phyloP scores from a whole-genome alignment of 176 grass and related monocot genomes.

The Pharus latifolius region DNA sequence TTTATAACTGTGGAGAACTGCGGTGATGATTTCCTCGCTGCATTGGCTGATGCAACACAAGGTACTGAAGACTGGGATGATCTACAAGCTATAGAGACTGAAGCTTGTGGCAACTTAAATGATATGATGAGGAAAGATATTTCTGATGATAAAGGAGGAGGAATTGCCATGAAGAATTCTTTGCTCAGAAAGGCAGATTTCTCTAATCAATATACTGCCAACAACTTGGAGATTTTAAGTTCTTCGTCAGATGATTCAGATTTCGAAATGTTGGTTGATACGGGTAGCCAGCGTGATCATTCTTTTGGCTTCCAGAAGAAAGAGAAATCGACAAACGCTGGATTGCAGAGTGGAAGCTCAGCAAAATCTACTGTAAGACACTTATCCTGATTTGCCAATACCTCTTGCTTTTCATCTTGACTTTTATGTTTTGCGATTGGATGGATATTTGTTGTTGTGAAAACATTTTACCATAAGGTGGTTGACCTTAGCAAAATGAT shows the following conservation, averaged over 20 bases:
- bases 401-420: neutral
- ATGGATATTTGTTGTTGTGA: neutral
- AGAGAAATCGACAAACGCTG: neutral
- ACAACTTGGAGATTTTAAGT: neutral
- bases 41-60: conserved; percentile 55
- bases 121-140: conserved; percentile 43
- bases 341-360: conserved; percentile 9
- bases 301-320: conserved; percentile 12
- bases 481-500: neutral
- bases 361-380: conserved; percentile 33
- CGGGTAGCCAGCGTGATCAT: neutral
- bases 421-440: neutral
- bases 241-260: conserved; percentile 34
- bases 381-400: neutral
- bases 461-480: neutral
- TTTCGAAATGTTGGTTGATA: conserved; percentile 34
- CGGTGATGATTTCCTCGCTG: conserved; percentile 56
- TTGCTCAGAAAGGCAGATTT: neutral
- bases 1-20: conserved; percentile 74
- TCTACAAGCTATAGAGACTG: conserved; percentile 61
- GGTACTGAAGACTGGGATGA: conserved; percentile 74
- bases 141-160: conserved; percentile 12
- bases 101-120: conserved; percentile 73
- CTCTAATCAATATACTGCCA: neutral
- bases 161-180: neutral